Percentiles rank a stretch among this genome's conserved stretches.
phyloP scores from a whole-genome alignment of 371 early-diverging fungal species.

The Mucor lusitanicus region DNA sequence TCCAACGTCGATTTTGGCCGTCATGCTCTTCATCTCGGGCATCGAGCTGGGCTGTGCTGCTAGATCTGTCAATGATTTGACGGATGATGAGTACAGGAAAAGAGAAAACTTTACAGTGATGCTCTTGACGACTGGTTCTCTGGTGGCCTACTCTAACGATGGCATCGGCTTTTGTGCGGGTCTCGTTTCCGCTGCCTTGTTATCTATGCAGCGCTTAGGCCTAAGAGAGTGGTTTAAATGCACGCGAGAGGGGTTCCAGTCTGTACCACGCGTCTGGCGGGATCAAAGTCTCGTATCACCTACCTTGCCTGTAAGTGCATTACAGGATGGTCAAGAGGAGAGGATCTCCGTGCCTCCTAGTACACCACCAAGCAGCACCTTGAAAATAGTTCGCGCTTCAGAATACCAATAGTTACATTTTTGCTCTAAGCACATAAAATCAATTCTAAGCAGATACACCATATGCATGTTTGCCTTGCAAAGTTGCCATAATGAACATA shows the following conservation, averaged over 20 bases:
- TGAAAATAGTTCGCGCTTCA: not conserved
- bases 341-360: not conserved
- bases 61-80: slow-evolving; percentile 54
- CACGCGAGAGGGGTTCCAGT: not conserved
- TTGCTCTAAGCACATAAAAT: too few relatives aligned
- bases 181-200: slow-evolving; percentile 48
- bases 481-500: too few relatives aligned
- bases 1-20: slow-evolving; percentile 79
- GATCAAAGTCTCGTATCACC: slow-evolving; percentile 3
- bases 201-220: slow-evolving; percentile 47
- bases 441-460: too few relatives aligned
- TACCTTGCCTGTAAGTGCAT: not conserved
- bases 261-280: slow-evolving; percentile 11
- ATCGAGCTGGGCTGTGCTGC: slow-evolving; percentile 67
- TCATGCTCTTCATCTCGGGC: slow-evolving; percentile 86
- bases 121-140: slow-evolving; percentile 67
- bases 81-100: slow-evolving; percentile 36
- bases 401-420: not conserved
- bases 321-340: not conserved
- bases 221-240: slow-evolving; percentile 20
- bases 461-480: too few relatives aligned
- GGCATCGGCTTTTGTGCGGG: slow-evolving; percentile 83
- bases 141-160: slow-evolving; percentile 79
- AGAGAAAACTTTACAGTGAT: slow-evolving; percentile 69
- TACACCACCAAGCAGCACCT: not conserved